phyloP scores from a whole-genome alignment of 2,329 filamentous ascomycete species.

The Ceratocystis destructans region DNA sequence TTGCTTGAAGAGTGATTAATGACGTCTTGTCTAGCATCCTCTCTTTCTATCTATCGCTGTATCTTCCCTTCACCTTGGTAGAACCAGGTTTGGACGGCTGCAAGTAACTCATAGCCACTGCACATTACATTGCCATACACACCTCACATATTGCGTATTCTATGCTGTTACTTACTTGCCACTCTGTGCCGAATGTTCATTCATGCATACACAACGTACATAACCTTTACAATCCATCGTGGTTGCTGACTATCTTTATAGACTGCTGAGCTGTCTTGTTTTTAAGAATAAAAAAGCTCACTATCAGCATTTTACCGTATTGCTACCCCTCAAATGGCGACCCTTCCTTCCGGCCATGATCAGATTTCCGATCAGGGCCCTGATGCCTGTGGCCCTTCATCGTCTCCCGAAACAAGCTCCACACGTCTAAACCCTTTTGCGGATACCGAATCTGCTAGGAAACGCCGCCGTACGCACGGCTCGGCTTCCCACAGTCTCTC shows the following conservation, averaged over 20 bases:
- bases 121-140: too few species aligned
- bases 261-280: neutral
- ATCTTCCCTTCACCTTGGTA: neutral
- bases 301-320: slow-evolving; percentile 29
- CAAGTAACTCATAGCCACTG: neutral
- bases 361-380: neutral
- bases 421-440: slow-evolving; percentile 52
- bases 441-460: slow-evolving; percentile 44
- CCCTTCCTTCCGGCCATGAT: neutral
- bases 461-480: slow-evolving; percentile 47
- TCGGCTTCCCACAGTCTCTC: slow-evolving; percentile 42
- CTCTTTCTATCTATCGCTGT: neutral
- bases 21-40: neutral
- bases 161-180: too few species aligned
- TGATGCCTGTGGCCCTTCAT: slow-evolving; percentile 39
- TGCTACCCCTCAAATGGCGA: slow-evolving; percentile 1
- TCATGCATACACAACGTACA: neutral
- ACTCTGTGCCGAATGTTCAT: neutral
- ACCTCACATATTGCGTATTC: too few species aligned
- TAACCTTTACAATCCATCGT: neutral
- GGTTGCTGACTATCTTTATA: slow-evolving; percentile 3
- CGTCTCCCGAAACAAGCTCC: slow-evolving; percentile 45
- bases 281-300: slow-evolving; percentile 26
- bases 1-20: neutral
- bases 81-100: neutral